phyloP scores from a whole-genome alignment of 2,329 filamentous ascomycete genomes.

The Herpotrichia juniperi region DNA sequence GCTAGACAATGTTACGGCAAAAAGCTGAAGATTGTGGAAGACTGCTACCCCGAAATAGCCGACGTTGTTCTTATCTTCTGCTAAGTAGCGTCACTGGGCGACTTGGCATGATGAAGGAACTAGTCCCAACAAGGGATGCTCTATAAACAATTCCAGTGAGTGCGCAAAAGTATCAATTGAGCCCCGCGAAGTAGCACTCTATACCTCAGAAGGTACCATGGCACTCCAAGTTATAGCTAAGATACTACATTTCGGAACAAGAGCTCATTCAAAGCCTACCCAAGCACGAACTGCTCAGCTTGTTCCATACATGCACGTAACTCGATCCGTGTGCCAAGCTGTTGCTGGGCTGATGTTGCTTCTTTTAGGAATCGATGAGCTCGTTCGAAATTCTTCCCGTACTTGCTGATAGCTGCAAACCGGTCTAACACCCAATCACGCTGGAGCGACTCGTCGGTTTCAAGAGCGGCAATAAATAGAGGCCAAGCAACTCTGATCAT shows the following conservation, averaged over 20 bases:
- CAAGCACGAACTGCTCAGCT: constrained; percentile 4
- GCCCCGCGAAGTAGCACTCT: too few relatives aligned
- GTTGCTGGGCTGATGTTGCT: constrained; percentile 25
- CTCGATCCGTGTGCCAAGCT: constrained; percentile 14
- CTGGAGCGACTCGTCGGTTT: constrained; percentile 41
- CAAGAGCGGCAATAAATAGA: constrained; percentile 44
- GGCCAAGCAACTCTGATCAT: constrained; percentile 43
- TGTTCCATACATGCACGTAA: constrained; percentile 11
- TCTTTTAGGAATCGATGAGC: constrained; percentile 33
- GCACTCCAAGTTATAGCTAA: too few relatives aligned
- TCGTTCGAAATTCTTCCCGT: constrained; percentile 42
- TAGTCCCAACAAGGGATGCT: too few relatives aligned
- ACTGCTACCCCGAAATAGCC: background rate
- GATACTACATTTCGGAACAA: too few relatives aligned
- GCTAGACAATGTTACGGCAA: background rate
- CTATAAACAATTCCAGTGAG: too few relatives aligned
- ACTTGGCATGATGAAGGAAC: too few relatives aligned
- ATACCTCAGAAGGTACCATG: too few relatives aligned
- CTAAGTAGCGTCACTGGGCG: background rate
- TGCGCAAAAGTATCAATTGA: too few relatives aligned
- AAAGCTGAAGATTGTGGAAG: background rate
- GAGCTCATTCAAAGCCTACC: too few relatives aligned
- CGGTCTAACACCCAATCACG: constrained; percentile 43
- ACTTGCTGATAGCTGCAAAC: constrained; percentile 35
- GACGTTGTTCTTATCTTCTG: background rate